Conservation (phyloP, 2,329 filamentous ascomycete genomes). For the Epichloe typhina region DNA sequence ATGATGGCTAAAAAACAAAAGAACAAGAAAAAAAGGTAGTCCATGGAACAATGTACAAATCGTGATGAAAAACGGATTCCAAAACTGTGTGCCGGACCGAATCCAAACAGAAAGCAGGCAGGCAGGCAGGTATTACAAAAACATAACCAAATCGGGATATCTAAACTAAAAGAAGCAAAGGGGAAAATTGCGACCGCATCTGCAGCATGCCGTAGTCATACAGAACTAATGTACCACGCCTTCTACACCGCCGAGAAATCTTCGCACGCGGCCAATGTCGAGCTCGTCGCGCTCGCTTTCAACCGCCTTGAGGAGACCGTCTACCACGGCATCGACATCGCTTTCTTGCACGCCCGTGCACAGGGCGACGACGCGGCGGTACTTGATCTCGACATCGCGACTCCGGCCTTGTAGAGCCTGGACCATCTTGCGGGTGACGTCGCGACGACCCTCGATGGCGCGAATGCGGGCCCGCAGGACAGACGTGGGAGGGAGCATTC, state of each 20-base stretch:
- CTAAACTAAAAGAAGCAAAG: not conserved
- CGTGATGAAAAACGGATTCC: no score
- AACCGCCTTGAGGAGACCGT: conserved; percentile 70
- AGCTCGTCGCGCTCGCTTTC: conserved; percentile 73
- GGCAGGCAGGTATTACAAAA: not conserved
- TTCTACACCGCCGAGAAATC: conserved; percentile 71
- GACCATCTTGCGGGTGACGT: conserved; percentile 52
- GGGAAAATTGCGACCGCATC: not conserved
- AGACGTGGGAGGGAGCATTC: conserved; percentile 42
- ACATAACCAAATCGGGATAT: not conserved
- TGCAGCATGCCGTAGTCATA: conserved; percentile 1
- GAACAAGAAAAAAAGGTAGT: not conserved
- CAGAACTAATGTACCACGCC: conserved; percentile 33
- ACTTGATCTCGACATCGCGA: conserved; percentile 74
- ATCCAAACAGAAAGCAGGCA: not conserved
- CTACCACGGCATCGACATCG: conserved; percentile 68
- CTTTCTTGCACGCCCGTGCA: conserved; percentile 70
- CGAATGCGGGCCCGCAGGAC: conserved; percentile 54
- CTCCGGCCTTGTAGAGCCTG: conserved; percentile 63
- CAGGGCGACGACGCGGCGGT: conserved; percentile 73
- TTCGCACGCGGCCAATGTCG: conserved; percentile 62
- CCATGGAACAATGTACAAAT: no score
- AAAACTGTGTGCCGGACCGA: not conserved
- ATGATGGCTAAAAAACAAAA: not conserved
- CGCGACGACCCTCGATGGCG: conserved; percentile 58